Base-by-base conservation (phyloP, 495 filamentous ascomycete genomes). In the Aspergillus diversus region DNA sequence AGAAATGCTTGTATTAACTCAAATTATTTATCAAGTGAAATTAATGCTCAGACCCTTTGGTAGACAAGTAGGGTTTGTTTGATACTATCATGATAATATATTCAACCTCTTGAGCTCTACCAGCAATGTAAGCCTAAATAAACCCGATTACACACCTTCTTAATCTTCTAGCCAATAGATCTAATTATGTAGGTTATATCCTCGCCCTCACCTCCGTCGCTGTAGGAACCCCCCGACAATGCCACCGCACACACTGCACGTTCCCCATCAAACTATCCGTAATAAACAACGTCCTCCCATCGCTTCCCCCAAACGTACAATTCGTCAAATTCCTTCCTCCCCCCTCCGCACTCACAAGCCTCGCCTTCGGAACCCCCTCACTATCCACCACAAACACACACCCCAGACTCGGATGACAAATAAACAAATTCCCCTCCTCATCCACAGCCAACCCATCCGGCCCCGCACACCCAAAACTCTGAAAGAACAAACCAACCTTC, bases 381-480 rank as follows among this genome's bases (percentile, higher is more conserved):
- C 42, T 4, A 55, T 70, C 64, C 16, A 71, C 69, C 27, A 73
- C 69, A 63, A 71, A 71, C 3, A 73, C 57, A 6, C 59, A 61
- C 7, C 69, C 69, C 21, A 73, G 61, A 32, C 69, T 68, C 13
- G 71, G 67, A 48, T 68, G 62, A 34, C 69, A 71, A 13, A 71
- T 66, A 37, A 73, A 71, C 11, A 73, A n/a, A 50, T 61, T 70
- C 1, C 69, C 71, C 39, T 73, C 69, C 33, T 71, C 63, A 58
- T 73, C 71, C 9, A 73, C 39, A 0, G 63, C 61, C 21, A 73
- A 39, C 6, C 71, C 71, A 59, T 71, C 71, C 6, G 71, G 71
- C 0, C 71, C 71, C n/a, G 63, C 64, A 46, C 57, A 59, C 0
- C 69, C 71, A 55, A 71, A 73, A 3, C 63, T 66, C n/a, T 70